Evolutionary conservation across 140 eudicot species (phyloP).

Genomic region (Eryngium alpinum): DNA sequence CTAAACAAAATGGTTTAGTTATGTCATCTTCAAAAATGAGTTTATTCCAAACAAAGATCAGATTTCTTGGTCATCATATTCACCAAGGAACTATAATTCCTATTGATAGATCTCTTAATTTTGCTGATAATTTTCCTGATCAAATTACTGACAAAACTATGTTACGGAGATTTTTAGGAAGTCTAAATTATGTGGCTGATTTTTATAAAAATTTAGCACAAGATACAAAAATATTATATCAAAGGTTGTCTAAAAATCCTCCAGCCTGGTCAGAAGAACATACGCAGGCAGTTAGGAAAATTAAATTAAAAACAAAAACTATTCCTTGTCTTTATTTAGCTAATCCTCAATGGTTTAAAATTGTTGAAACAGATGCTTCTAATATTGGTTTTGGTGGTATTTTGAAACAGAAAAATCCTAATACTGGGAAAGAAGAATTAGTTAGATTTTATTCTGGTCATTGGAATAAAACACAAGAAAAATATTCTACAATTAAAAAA

Average conservation of each 20-base stretch:
- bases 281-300: neutral
- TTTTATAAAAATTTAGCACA: neutral
- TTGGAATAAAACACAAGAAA: no score
- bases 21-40: no score
- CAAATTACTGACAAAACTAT: neutral
- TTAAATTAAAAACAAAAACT: no score
- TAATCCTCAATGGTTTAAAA: no score
- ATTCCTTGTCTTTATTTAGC: neutral
- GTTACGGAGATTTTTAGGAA: neutral
- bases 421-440: no score
- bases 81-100: neutral
- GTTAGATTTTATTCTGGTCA: neutral
- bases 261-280: neutral
- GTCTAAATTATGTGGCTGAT: neutral
- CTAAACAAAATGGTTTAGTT: neutral
- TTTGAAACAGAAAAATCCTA: neutral
- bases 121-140: neutral
- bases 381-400: neutral
- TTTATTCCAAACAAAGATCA: no score
- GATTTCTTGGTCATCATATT: neutral
- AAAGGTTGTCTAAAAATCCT: neutral
- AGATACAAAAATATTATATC: neutral
- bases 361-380: neutral
- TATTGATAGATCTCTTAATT: neutral
- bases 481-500: no score